Evolutionary conservation across 176 grass and related monocot genomes (phyloP), one percentile per base, ranked within the genome.

Genomic region (Metroxylon sagu): DNA sequence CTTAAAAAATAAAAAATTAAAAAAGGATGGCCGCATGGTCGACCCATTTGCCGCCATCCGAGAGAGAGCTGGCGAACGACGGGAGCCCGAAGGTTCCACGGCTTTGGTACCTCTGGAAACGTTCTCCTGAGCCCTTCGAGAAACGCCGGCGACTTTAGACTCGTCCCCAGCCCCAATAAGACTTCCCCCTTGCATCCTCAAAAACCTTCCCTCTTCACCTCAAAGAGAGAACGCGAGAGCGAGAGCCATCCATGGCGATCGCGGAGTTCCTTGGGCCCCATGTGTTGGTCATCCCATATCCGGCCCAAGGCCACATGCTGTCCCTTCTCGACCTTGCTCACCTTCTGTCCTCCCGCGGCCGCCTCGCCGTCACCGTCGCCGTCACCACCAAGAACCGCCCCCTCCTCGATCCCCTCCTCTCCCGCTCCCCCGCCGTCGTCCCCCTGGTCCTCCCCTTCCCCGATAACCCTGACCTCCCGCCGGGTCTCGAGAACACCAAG

Each of bases 371-470:
- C 56, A 71, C 61, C 74, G 69, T 87, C 56, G 87, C 88, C 35
- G 52, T 92, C 6, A 76, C 67, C 48, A 61, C 75, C 62, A 81
- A 79, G 18, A 84, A 84, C 73, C 61, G 63, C 5, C 80, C 62
- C 23, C 56, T 80, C 17, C 83, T 86, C 43, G 62, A 83, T 17
- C 73, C 83, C 14, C 80, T 93, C 73, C 83, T 93, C 53, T 61
- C 77, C 49, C 48, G 66, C 17, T 76, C 82, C 57, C 73, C 88
- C 16, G 58, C 70, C 56, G 48, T 84, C 57, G 35, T 50, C n/a
- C 19, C 73, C 58, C 77, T 87, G 28, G 48, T 54, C 30, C 17
- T 92, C 66, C 83, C 88, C 30, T 93, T 93, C 65, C 84, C 83
- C 10, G 53, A 69, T 16, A 57, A 70, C 74, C 66, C 76, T 18